These are phyloP conservation scores for Alternaria tenuissima DNA, from an alignment of 2,329 filamentous ascomycete species.

Conservation along the genomic window DNA sequence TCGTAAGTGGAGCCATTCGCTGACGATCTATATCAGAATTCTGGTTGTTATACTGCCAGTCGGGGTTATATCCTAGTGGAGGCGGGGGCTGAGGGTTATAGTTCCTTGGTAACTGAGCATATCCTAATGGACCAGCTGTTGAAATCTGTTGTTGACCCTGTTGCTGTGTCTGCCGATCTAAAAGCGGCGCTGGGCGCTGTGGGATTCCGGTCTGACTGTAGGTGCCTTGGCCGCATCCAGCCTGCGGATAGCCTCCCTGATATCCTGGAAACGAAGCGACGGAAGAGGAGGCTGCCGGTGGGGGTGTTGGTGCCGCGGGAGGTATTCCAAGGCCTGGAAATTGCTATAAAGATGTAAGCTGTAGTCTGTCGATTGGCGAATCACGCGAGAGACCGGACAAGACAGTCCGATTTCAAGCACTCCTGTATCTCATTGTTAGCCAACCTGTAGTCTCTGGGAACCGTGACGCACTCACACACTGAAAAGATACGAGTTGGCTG, in stretches of 20 bases:
- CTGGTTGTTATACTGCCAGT: slow-evolving; percentile 29
- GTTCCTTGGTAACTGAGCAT: slow-evolving; percentile 16
- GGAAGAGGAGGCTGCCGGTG: slow-evolving; percentile 32
- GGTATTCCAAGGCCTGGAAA: slow-evolving; percentile 30
- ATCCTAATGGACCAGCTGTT: slow-evolving; percentile 17
- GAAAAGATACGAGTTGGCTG: slow-evolving; percentile 33
- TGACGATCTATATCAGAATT: slow-evolving; percentile 14
- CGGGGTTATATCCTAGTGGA: slow-evolving; percentile 21
- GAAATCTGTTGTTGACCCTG: slow-evolving; percentile 19
- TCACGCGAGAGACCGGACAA: not conserved
- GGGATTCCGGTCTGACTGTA: slow-evolving; percentile 21
- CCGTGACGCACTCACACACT: slow-evolving; percentile 34
- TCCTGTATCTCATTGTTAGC: slow-evolving; percentile 23
- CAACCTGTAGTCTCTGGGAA: not conserved
- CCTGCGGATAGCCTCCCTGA: slow-evolving; percentile 23
- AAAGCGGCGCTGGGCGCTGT: slow-evolving; percentile 30
- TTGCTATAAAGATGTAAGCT: slow-evolving; percentile 28
- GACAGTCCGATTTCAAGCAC: slow-evolving; percentile 1
- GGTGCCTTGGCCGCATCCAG: slow-evolving; percentile 16
- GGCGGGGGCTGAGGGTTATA: slow-evolving; percentile 21
- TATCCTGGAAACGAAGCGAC: slow-evolving; percentile 28
- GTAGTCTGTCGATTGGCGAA: not conserved
- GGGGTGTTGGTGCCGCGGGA: slow-evolving; percentile 40
- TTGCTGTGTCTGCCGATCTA: slow-evolving; percentile 19
- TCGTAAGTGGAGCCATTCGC: slow-evolving; percentile 3